phyloP scores from a whole-genome alignment of 1,139 yeast species.

The Meyerozyma sp. region DNA sequence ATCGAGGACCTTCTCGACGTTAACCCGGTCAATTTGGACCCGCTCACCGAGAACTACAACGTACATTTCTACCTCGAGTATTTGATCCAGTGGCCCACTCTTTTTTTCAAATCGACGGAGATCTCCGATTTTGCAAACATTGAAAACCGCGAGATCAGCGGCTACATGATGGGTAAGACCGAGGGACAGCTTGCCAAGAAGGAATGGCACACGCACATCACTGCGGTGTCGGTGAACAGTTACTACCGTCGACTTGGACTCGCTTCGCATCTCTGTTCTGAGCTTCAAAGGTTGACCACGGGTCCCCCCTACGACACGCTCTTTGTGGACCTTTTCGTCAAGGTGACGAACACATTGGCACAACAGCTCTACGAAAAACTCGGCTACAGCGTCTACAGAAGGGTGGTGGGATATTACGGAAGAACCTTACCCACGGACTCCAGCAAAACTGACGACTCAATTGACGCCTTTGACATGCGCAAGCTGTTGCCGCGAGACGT shows the following conservation, averaged over 20 bases:
- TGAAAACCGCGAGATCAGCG: conserved; percentile 38
- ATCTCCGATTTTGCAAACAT: conserved; percentile 13
- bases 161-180: conserved; percentile 94
- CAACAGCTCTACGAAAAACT: conserved; percentile 75
- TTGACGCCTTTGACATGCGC: conserved; percentile 89
- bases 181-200: conserved; percentile 64
- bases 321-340: conserved; percentile 87
- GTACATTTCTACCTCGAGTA: conserved; percentile 81
- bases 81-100: conserved; percentile 79
- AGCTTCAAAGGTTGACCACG: conserved; percentile 66
- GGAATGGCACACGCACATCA: conserved; percentile 96
- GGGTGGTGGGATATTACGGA: conserved; percentile 90
- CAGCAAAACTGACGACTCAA: conserved; percentile 49
- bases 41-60: conserved; percentile 86
- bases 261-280: conserved; percentile 71
- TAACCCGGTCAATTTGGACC: conserved; percentile 77
- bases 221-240: conserved; percentile 89
- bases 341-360: conserved; percentile 78
- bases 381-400: conserved; percentile 78
- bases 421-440: conserved; percentile 41
- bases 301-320: conserved; percentile 66
- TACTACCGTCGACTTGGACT: conserved; percentile 80
- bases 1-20: conserved; percentile 74
- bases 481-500: conserved; percentile 55
- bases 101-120: conserved; percentile 66